Base-by-base conservation (phyloP, 2,329 filamentous ascomycete genomes). In the Colletotrichum liaoningense region DNA sequence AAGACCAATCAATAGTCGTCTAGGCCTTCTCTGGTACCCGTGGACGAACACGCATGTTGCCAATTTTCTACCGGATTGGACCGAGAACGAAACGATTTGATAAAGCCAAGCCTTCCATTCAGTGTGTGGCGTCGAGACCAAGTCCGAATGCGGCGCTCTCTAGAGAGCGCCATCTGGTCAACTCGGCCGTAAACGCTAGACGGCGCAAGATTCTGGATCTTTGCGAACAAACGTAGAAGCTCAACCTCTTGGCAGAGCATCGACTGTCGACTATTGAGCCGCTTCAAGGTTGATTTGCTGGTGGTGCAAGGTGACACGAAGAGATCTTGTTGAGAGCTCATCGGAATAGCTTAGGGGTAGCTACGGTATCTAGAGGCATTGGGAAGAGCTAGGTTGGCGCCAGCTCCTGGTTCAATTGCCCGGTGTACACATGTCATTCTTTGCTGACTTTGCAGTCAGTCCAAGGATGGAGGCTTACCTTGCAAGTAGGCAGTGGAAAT, bases 401-500 rank as follows among this genome's bases (percentile, higher is more conserved):
- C 16, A 49, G 42, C 42, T n/a, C 19, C 19, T 9, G 42, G n/a
- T 49, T 1, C 42, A 49, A 49, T 22, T 9, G 7, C 42, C 8
- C 8, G 42, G 42, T 49, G 8, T 49, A 9, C 19, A 8, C 19
- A 49, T 49, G 42, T 11, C 42, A 22, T 11, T 49, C 42, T 49
- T 22, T 22, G 42, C 42, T 49, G 19, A 4, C 4, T n/a, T 22
- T 49, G 19, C 19, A 49, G 19, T 49, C 42, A 49, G 42, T 49
- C 19, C 16, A 19, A 49, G 8, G 16, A 22, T n/a, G 42, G 3
- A 49, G 42, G 19, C 42, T 49, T 49, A 22, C 3, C 19, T 11
- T 49, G 42, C 42, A 49, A 26, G 58, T 56, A 28, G 66, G 58
- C 56, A 22, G 66, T 68, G 46, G n/a, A 64, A 68, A 54, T 64